Conservation (phyloP, 371 early-diverging fungal genomes). For the Mucor plumbeus region DNA sequence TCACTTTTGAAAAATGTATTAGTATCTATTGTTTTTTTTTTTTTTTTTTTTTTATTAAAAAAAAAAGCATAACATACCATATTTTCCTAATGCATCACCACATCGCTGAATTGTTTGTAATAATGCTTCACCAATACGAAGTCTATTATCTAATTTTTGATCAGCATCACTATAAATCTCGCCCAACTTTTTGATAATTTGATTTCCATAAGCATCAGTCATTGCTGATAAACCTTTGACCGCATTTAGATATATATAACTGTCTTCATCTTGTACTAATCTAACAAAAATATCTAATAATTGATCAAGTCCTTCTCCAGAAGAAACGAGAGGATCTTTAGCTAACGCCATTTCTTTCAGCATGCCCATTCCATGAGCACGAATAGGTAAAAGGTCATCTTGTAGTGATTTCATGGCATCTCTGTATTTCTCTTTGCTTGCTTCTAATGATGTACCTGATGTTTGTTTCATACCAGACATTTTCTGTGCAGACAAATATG, state of each 20-base stretch:
- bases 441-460: conserved; percentile 24
- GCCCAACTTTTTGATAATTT: conserved; percentile 70
- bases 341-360: conserved; percentile 79
- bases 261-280: conserved; percentile 77
- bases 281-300: conserved; percentile 78
- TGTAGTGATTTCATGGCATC: conserved; percentile 80
- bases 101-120: conserved; percentile 82
- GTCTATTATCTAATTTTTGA: conserved; percentile 71
- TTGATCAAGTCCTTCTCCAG: conserved; percentile 60
- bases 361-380: conserved; percentile 85
- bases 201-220: conserved; percentile 78
- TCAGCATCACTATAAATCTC: conserved; percentile 63
- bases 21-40: not conserved
- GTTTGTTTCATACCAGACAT: conserved; percentile 24
- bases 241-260: conserved; percentile 89
- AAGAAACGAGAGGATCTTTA: conserved; percentile 59
- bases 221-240: conserved; percentile 83
- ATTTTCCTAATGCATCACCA: conserved; percentile 81
- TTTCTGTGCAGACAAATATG: conserved; percentile 41
- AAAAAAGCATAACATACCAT: conserved; percentile 45
- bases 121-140: conserved; percentile 89
- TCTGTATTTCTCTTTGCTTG: conserved; percentile 62
- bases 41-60: too few species aligned
- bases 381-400: conserved; percentile 82
- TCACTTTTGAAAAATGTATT: conserved; percentile 37